Base-by-base conservation (phyloP, 2,329 filamentous ascomycete species). In the Colletotrichum sp. region DNA sequence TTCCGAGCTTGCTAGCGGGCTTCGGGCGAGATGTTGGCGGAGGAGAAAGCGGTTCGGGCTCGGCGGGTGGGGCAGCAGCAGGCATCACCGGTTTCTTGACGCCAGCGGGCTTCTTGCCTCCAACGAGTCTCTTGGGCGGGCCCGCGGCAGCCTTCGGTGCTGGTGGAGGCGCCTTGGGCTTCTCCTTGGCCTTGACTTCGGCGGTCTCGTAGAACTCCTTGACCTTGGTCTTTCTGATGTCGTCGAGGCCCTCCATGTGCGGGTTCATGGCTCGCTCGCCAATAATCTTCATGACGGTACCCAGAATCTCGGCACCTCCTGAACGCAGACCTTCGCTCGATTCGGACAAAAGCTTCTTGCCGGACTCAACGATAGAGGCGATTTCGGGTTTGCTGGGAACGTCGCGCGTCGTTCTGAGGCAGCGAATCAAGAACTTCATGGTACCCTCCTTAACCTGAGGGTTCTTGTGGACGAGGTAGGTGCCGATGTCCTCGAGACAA, bases 211-310 rank as follows among this genome's bases (percentile, higher is more conserved):
- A 94, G 83, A 92, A 98, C 83, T 99, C 97, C 86, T 97, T 98
- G 83, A 98, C 94, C 85, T 98, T 99, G 77, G 90, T 94, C 87
- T 98, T 98, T 76, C 96, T 92, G 79, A 98, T 98, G 28, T 99
- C 97, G 82, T 99, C 97, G 4, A 99, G 88, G 5, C 95, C 95
- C 78, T 98, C 96, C 18, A 99, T 87, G 83, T 98, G 94, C 10
- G 95, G 94, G 58, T 94, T 95, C 97, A 99, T 99, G 68, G 95
- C 95, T 73, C 97, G 92, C 84, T 99, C 97, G 56, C 97, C 96
- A 87, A 98, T 95, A 71, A 99, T 98, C 87, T 98, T 99, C 97
- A 98, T 98, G 66, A 99, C 85, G 0, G 96, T 98, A 78, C 97
- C 97, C 5, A 99, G 88, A 39, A 97, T 93, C 84, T 99, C 97